Conservation (phyloP, 1,284 basidiomycete species). For the Porogramme epimiltina region DNA sequence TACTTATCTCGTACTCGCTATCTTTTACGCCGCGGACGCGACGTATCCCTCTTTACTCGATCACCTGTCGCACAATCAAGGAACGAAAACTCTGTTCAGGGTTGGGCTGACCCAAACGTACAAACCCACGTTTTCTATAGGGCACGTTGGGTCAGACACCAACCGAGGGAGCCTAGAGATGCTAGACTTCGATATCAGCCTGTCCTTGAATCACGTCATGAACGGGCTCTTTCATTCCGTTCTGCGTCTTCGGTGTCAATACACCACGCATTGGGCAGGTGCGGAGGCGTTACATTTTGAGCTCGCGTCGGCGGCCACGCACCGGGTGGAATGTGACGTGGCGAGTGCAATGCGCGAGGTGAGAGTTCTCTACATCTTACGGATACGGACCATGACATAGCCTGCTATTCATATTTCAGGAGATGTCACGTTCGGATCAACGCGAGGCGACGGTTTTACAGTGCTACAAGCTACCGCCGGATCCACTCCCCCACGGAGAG, state of each 20-base stretch:
- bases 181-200: constrained; percentile 56
- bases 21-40: no score
- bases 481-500: constrained; percentile 34
- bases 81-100: no score
- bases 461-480: constrained; percentile 4
- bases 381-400: no score
- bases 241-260: constrained; percentile 47
- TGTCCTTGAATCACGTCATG: constrained; percentile 54
- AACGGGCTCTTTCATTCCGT: constrained; percentile 51
- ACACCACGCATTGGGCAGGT: constrained; percentile 60
- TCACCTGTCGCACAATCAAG: no score
- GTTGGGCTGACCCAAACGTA: constrained; percentile 55
- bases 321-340: constrained; percentile 20
- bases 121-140: constrained; percentile 45
- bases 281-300: constrained; percentile 51
- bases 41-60: no score
- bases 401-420: no score
- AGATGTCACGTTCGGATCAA: no score
- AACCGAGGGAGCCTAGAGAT: constrained; percentile 41
- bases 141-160: constrained; percentile 32
- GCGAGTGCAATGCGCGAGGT: no score
- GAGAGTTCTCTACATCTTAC: no score
- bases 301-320: constrained; percentile 46
- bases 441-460: no score
- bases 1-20: constrained; percentile 44